A percentile compares a stretch with the other conserved stretches of the same genome.
Evolutionary conservation across 352 stramenopile species (phyloP).

Genomic region (Phytopythium litorale): DNA sequence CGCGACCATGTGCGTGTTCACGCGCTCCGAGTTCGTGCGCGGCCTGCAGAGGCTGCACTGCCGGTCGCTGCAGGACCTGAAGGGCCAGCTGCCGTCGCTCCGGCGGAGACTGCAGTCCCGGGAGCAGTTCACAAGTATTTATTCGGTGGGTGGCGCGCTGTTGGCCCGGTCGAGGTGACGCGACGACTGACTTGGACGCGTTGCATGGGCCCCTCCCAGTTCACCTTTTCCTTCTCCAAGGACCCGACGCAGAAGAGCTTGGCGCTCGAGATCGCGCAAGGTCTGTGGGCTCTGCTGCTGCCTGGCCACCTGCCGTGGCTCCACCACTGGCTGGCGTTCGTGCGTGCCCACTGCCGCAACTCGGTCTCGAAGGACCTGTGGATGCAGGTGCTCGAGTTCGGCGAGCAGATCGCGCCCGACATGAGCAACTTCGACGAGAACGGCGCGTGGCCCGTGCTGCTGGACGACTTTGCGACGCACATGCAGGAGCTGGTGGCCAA

Average conservation of each 20-base stretch:
- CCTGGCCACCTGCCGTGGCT: constrained; percentile 58
- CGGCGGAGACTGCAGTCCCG: constrained; percentile 41
- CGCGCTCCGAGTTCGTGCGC: constrained; percentile 60
- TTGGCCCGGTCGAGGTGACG: neutral
- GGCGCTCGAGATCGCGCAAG: constrained; percentile 60
- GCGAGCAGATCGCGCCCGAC: constrained; percentile 56
- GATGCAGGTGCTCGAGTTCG: constrained; percentile 85
- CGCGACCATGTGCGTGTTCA: constrained; percentile 75
- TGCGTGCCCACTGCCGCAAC: constrained; percentile 60
- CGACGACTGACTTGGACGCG: neutral
- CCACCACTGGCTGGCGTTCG: constrained; percentile 66
- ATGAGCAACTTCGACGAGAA: constrained; percentile 88
- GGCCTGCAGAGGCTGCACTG: constrained; percentile 74
- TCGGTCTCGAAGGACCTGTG: constrained; percentile 84
- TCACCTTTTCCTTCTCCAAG: constrained; percentile 81
- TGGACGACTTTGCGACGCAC: constrained; percentile 80
- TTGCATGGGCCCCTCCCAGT: constrained; percentile 25
- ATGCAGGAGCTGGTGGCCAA: constrained; percentile 52
- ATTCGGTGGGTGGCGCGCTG: constrained; percentile 46
- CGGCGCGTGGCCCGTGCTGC: constrained; percentile 78
- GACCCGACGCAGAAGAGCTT: constrained; percentile 82
- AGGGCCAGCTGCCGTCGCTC: constrained; percentile 43
- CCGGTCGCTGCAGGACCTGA: constrained; percentile 47
- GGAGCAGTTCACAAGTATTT: constrained; percentile 69
- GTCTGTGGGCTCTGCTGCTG: constrained; percentile 72